Evolutionary conservation across 106 monocot genomes (phyloP).

Genomic region (Phalaenopsis equestris): DNA sequence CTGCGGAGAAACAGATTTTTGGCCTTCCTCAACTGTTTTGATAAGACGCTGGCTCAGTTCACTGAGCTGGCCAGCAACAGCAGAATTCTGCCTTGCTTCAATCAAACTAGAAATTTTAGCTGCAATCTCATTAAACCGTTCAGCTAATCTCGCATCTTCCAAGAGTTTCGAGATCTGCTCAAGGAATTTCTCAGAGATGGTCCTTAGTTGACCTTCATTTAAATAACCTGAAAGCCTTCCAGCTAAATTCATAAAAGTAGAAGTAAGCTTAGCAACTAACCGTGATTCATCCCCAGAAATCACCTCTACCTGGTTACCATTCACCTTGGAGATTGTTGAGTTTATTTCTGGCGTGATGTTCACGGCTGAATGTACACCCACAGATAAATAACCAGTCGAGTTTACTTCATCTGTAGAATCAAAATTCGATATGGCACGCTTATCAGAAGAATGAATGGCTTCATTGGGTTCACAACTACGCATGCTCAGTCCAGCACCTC

Average conservation of each 20-base stretch:
- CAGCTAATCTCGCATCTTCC: slow-evolving; percentile 66
- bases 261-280: slow-evolving; percentile 53
- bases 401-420: slow-evolving; percentile 11
- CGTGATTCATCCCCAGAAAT: slow-evolving; percentile 44
- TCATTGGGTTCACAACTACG: slow-evolving; percentile 25
- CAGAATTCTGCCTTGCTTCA: slow-evolving; percentile 70
- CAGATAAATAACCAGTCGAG: slow-evolving; percentile 14
- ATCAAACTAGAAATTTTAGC: slow-evolving; percentile 58
- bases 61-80: slow-evolving; percentile 62
- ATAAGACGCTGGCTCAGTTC: slow-evolving; percentile 75
- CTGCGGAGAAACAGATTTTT: slow-evolving; percentile 80
- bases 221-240: slow-evolving; percentile 84
- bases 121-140: slow-evolving; percentile 71
- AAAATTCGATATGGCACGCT: slow-evolving; percentile 10
- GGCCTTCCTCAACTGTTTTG: slow-evolving; percentile 69
- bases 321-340: slow-evolving; percentile 10
- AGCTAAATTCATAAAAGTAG: slow-evolving; percentile 52
- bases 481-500: slow-evolving; percentile 89
- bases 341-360: slow-evolving; percentile 6
- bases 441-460: slow-evolving; percentile 13
- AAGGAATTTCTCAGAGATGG: slow-evolving; percentile 60
- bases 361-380: slow-evolving; percentile 11
- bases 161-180: slow-evolving; percentile 79
- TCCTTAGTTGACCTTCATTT: slow-evolving; percentile 72
- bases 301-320: slow-evolving; percentile 22